These are phyloP conservation scores for Eucalyptus sp. DNA, from an alignment of 345 rosid species.

Conservation along the genomic window DNA sequence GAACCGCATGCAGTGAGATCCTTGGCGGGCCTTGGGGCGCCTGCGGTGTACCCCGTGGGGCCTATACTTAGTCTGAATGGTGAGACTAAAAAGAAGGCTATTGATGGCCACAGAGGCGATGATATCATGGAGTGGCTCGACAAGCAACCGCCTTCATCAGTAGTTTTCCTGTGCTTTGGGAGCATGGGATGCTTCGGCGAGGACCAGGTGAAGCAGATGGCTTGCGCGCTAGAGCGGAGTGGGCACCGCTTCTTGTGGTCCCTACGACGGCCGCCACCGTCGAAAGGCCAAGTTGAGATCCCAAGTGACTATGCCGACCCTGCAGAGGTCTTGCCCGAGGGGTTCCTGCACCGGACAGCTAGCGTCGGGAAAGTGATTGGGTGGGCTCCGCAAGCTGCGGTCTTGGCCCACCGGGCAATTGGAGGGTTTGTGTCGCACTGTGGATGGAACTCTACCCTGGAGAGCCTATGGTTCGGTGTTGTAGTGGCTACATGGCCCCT, in stretches of 20 bases:
- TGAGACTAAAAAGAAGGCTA: background rate
- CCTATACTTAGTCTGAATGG: constrained; percentile 27
- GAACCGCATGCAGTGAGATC: constrained; percentile 9
- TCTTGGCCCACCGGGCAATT: constrained; percentile 2
- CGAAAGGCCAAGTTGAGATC: background rate
- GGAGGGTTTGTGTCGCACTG: constrained; percentile 46
- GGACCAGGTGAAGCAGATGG: constrained; percentile 31
- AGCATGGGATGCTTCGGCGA: constrained; percentile 36
- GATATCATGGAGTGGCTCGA: constrained; percentile 35
- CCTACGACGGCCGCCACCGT: constrained; percentile 6
- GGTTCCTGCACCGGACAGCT: constrained; percentile 31
- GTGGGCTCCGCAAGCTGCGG: constrained; percentile 38
- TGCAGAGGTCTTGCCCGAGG: constrained; percentile 26
- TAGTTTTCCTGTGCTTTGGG: constrained; percentile 54
- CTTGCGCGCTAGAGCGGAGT: constrained; percentile 24
- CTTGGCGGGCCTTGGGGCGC: background rate
- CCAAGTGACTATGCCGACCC: constrained; percentile 9
- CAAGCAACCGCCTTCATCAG: constrained; percentile 30
- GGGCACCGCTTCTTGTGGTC: constrained; percentile 46
- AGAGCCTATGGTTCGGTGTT: constrained; percentile 45
- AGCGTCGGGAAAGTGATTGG: constrained; percentile 31
- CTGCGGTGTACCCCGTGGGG: constrained; percentile 30
- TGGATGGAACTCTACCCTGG: constrained; percentile 51
- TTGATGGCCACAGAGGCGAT: background rate
- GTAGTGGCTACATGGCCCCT: constrained; percentile 44